Conservation (phyloP, 768 basidiomycete genomes). For the Strobilomyces confusus region DNA sequence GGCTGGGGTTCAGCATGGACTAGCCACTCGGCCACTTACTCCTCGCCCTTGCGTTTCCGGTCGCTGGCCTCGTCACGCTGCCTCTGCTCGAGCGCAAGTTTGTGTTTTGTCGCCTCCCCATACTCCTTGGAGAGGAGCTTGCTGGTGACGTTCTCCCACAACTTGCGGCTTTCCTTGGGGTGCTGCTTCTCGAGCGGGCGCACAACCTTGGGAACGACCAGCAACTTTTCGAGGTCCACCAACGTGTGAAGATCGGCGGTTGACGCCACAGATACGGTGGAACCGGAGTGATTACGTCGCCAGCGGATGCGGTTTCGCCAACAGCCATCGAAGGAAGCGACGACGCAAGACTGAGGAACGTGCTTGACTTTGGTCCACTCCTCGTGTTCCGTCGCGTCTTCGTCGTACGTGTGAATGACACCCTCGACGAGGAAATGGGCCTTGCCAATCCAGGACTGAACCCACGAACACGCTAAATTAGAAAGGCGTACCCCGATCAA, state of each 20-base stretch:
- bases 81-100: slow-evolving; percentile 87
- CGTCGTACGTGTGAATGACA: slow-evolving; percentile 78
- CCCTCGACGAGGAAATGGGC: slow-evolving; percentile 86
- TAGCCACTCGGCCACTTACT: slow-evolving; percentile 48
- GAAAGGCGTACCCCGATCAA: not conserved
- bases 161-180: slow-evolving; percentile 73
- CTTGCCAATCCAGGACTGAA: slow-evolving; percentile 82
- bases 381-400: slow-evolving; percentile 56
- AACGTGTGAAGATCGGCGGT: slow-evolving; percentile 58
- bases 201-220: slow-evolving; percentile 77
- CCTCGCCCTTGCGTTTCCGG: slow-evolving; percentile 72
- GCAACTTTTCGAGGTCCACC: slow-evolving; percentile 70
- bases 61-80: slow-evolving; percentile 89
- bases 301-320: slow-evolving; percentile 86
- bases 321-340: slow-evolving; percentile 82
- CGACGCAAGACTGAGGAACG: slow-evolving; percentile 72
- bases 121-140: slow-evolving; percentile 80
- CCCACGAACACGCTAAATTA: not conserved
- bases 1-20: not conserved
- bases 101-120: slow-evolving; percentile 86
- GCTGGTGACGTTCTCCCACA: slow-evolving; percentile 85
- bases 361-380: slow-evolving; percentile 88
- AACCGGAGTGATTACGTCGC: slow-evolving; percentile 54
- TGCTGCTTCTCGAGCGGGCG: slow-evolving; percentile 78
- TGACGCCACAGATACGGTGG: slow-evolving; percentile 42